Percentiles rank a stretch among this genome's conserved stretches.
phyloP scores from a whole-genome alignment of 352 stramenopile genomes.

The Ochromonadaceae sp. region DNA sequence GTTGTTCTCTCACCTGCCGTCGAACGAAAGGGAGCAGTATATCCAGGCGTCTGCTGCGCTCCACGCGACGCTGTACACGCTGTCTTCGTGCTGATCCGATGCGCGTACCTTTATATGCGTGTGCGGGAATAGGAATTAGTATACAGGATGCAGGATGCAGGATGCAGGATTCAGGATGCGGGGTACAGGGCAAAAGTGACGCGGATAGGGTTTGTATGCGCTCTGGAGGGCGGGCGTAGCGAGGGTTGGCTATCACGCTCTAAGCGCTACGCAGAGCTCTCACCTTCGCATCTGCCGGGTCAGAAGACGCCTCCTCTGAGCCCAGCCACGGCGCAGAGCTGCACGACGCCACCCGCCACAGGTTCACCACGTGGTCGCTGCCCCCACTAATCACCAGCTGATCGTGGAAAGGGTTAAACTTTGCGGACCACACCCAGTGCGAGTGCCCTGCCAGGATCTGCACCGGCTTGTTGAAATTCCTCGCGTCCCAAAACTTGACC shows the following conservation, averaged over 20 bases:
- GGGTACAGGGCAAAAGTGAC: too few species aligned
- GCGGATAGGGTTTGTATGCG: neutral
- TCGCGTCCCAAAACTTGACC: conserved; percentile 95
- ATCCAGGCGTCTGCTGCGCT: conserved; percentile 82
- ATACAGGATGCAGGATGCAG: too few species aligned
- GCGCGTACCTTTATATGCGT: conserved; percentile 44
- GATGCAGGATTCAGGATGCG: too few species aligned
- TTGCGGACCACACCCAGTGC: conserved; percentile 65
- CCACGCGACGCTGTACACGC: conserved; percentile 80
- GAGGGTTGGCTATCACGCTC: conserved; percentile 18
- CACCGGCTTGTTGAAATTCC: conserved; percentile 50
- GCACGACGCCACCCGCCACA: conserved; percentile 90
- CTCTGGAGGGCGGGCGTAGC: neutral
- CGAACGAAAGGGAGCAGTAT: conserved; percentile 82
- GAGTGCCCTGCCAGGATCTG: conserved; percentile 66
- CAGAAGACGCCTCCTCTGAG: conserved; percentile 32
- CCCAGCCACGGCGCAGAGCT: conserved; percentile 86
- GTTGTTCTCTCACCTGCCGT: conserved; percentile 47
- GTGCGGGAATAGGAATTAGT: too few species aligned
- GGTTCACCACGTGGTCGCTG: conserved; percentile 73
- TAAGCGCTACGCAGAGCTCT: neutral
- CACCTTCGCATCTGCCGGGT: conserved; percentile 40
- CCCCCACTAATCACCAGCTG: conserved; percentile 77
- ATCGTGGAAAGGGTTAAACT: conserved; percentile 97
- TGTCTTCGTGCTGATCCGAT: conserved; percentile 84